Evolutionary conservation across 2,329 filamentous ascomycete species (phyloP).

Genomic region (Cryphonectria naterciae): DNA sequence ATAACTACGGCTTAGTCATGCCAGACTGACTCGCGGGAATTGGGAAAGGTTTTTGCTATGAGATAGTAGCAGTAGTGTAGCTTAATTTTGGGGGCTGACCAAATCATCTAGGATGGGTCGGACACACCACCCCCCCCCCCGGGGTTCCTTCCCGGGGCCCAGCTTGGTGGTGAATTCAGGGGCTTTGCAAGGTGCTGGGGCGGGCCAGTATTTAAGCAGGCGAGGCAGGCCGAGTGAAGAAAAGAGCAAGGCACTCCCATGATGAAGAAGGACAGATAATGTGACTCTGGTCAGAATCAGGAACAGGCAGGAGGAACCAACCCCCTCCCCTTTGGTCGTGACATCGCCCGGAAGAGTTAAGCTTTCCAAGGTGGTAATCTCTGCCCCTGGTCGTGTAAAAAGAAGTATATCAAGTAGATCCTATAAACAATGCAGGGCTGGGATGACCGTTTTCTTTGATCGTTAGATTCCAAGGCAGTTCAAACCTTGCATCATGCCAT

Average conservation of each 20-base stretch:
- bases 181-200: not conserved
- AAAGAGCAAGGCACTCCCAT: not conserved
- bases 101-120: not conserved
- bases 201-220: not conserved
- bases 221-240: not conserved
- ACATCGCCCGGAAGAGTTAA: too few relatives aligned
- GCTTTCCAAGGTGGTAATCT: too few relatives aligned
- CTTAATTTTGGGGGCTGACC: not conserved
- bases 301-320: not conserved
- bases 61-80: not conserved
- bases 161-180: not conserved
- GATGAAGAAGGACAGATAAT: not conserved
- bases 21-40: not conserved
- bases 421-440: not conserved
- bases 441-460: not conserved
- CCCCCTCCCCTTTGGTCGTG: too few relatives aligned
- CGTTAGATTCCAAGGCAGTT: not conserved
- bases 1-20: not conserved
- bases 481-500: not conserved
- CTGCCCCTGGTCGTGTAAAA: too few relatives aligned
- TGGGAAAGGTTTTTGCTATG: not conserved
- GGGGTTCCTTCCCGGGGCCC: not conserved
- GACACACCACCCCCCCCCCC: not conserved
- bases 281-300: not conserved
- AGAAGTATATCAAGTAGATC: not conserved